Base-by-base conservation (phyloP, 768 basidiomycete genomes). In the Aureoboletus auriporus region DNA sequence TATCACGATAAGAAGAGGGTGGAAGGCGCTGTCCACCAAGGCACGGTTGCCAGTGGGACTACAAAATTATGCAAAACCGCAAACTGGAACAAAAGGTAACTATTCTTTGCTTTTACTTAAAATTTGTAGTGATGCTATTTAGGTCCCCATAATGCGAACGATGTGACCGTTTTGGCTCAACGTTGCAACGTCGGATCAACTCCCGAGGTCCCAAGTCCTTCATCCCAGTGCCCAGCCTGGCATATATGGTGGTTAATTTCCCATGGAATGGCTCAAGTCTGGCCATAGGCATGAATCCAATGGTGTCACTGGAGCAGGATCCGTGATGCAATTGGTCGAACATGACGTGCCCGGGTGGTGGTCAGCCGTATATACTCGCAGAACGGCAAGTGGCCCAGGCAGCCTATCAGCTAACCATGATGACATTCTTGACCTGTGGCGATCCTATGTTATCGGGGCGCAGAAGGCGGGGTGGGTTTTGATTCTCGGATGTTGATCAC, bases 331-430 rank as follows among this genome's bases (percentile, higher is more conserved):
- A 20, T 62, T 69, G 12, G 52, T 71, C 71, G 16, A 60, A 54
- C 49, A 63, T 66, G 63, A 74, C n/a, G n/a, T 76, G 69, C 63
- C 72, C 1, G 64, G 64, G 36, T 74, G 60, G 51, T 71, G 64
- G n/a, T n/a, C n/a, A n/a, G n/a, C n/a, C n/a, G n/a, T n/a, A n/a
- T 30, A 80, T 91, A 80, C 86, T 87, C 60, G 89, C 88, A 5
- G 89, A 90, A 13, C 86, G 89, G 52, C 86, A 89, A 59, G 87
- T 86, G 7, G 83, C 77, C 1, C 74, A 85, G 31, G 86, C 89
- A 58, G 90, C 91, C 0, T 93, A 92, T 67, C 90, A 91, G 62
- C 88, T 90, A 62, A 86, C 89, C n/a, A 91, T 91, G 89, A 79
- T 88, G 75, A 79, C 84, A 13, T 86, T 84, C 50, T 89, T 86